Evolutionary conservation across 1,284 basidiomycete genomes (phyloP).

Genomic region (Porogramme epimiltina): DNA sequence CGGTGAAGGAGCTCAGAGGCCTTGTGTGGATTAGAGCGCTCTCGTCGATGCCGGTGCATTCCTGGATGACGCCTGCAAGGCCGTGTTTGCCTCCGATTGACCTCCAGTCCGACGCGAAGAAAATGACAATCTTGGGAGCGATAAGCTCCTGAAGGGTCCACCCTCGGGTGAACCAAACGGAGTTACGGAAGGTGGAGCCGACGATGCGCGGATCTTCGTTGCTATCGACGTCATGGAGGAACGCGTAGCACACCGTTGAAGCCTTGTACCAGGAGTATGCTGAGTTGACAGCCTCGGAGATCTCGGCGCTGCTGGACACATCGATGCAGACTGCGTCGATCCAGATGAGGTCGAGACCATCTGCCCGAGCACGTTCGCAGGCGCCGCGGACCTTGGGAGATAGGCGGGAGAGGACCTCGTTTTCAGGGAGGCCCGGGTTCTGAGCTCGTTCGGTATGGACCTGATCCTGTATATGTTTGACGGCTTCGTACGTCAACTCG

Average conservation of each 20-base stretch:
- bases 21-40: constrained; percentile 7
- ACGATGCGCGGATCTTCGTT: constrained; percentile 10
- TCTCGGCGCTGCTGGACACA: constrained; percentile 17
- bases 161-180: constrained; percentile 15
- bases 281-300: constrained; percentile 21
- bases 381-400: constrained; percentile 14
- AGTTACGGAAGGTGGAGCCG: constrained; percentile 7
- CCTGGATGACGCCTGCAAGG: constrained; percentile 10
- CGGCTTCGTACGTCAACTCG: constrained; percentile 10
- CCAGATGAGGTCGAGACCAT: constrained; percentile 14
- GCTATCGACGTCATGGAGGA: constrained; percentile 12
- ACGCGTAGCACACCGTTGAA: constrained; percentile 17
- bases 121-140: constrained; percentile 11
- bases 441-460: neutral
- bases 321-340: constrained; percentile 20
- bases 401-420: neutral
- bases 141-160: constrained; percentile 21
- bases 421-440: neutral
- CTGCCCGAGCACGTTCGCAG: constrained; percentile 7
- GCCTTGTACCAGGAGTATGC: constrained; percentile 18
- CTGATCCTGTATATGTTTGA: constrained; percentile 2
- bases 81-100: constrained; percentile 9
- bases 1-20: constrained; percentile 6
- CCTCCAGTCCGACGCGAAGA: constrained; percentile 12
- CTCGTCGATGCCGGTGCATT: constrained; percentile 12